These are phyloP conservation scores for Effrenium voratum DNA, from an alignment of 73 alveolate genomes.

Conservation along the genomic window DNA sequence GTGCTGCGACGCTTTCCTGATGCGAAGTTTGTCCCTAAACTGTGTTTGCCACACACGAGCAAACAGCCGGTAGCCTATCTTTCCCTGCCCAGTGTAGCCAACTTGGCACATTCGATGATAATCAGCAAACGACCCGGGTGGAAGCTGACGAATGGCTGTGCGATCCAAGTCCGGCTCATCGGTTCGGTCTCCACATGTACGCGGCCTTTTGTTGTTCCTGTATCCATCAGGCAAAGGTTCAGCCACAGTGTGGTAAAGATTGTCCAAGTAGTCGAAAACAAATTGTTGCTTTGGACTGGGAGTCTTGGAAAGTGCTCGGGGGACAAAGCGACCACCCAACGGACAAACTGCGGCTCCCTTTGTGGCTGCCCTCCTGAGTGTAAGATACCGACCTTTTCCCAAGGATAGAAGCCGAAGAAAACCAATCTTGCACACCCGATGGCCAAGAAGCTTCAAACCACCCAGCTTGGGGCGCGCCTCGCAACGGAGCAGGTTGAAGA, in stretches of 20 bases:
- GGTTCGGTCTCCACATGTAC: neutral
- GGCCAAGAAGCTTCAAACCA: neutral
- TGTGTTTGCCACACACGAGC: constrained; percentile 2
- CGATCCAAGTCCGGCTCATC: neutral
- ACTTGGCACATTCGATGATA: neutral
- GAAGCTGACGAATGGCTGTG: neutral
- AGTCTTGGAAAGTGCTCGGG: neutral
- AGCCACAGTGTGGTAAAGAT: neutral
- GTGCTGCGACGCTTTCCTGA: neutral
- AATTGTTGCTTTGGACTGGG: neutral
- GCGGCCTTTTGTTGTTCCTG: neutral
- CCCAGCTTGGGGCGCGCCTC: neutral
- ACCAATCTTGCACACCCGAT: neutral
- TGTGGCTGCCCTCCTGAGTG: neutral
- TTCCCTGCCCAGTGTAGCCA: neutral
- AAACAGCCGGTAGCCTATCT: neutral
- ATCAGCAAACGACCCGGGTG: neutral
- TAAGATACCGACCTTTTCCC: neutral
- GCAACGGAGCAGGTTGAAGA: neutral
- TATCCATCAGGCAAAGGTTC: neutral
- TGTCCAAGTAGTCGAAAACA: neutral
- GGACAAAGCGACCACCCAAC: neutral
- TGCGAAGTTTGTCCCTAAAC: neutral
- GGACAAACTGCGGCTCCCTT: neutral
- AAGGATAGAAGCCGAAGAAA: neutral